Percentiles rank a stretch among this genome's conserved stretches.
phyloP scores from a whole-genome alignment of 2,329 filamentous ascomycete species.

The Aspergillus ustus region DNA sequence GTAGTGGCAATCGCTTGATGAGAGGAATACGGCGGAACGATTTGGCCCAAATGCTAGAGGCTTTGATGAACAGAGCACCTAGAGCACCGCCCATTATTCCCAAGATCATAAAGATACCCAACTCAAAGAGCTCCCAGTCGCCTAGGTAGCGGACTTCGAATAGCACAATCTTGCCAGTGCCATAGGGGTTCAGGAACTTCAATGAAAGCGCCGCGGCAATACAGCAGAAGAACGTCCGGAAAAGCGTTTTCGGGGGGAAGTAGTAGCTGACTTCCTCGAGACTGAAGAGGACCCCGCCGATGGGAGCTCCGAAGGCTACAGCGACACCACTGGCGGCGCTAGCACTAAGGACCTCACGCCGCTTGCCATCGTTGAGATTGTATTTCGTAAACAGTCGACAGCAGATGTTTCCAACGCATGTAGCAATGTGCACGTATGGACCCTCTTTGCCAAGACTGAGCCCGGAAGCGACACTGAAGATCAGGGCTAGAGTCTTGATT shows the following conservation, averaged over 20 bases:
- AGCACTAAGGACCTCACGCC: conserved; percentile 90
- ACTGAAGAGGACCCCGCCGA: conserved; percentile 88
- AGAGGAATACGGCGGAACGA: conserved; percentile 79
- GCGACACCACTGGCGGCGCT: conserved; percentile 90
- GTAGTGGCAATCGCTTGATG: conserved; percentile 81
- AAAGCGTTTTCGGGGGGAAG: conserved; percentile 95
- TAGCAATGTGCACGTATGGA: conserved; percentile 95
- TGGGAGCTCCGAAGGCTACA: conserved; percentile 90
- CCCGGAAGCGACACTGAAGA: conserved; percentile 89
- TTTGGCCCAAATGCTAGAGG: conserved; percentile 84
- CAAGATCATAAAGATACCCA: conserved; percentile 81
- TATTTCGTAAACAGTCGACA: conserved; percentile 96
- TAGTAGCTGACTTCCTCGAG: conserved; percentile 95
- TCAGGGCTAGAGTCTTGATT: conserved; percentile 80
- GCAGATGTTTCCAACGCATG: conserved; percentile 92
- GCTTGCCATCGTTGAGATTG: conserved; percentile 89
- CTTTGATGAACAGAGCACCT: conserved; percentile 96
- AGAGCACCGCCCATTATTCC: conserved; percentile 82
- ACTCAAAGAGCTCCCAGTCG: conserved; percentile 94
- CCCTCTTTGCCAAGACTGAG: conserved; percentile 94
- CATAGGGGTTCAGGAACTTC: conserved; percentile 95
- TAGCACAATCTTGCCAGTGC: conserved; percentile 93
- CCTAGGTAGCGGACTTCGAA: conserved; percentile 90
- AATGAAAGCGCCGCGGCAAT: conserved; percentile 87
- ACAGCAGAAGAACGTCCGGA: conserved; percentile 97